Percentiles rank a stretch among this genome's conserved stretches.
Evolutionary conservation across 345 rosid genomes (phyloP).

Genomic region (Dimocarpus longan): DNA sequence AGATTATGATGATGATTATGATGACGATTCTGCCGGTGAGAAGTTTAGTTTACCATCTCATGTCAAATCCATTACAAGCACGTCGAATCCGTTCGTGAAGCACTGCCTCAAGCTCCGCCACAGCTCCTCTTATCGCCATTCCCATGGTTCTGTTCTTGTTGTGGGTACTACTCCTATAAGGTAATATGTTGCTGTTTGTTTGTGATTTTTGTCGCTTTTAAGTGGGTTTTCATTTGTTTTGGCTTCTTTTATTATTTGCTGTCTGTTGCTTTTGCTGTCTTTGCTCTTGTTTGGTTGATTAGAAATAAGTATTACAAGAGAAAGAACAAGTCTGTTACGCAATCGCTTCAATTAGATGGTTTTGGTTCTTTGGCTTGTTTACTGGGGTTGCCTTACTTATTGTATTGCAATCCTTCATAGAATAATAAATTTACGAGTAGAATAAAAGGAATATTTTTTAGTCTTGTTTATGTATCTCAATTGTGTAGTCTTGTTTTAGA

Average conservation of each 20-base stretch:
- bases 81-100: conserved; percentile 82
- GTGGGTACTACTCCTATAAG: conserved; percentile 84
- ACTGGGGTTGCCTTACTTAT: no score
- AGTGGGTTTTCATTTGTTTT: not conserved
- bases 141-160: conserved; percentile 72
- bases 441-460: not conserved
- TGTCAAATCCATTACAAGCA: conserved; percentile 59
- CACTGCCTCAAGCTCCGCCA: conserved; percentile 87
- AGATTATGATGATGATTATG: conserved; percentile 8
- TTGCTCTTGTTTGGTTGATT: no score
- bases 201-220: not conserved
- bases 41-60: conserved; percentile 45
- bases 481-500: not conserved
- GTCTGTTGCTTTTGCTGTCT: not conserved
- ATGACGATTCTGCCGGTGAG: conserved; percentile 12
- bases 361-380: no score
- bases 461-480: not conserved
- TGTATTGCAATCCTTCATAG: not conserved
- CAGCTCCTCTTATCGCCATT: conserved; percentile 82
- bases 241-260: not conserved
- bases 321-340: no score
- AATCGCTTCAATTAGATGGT: no score
- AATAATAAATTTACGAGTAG: not conserved
- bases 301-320: no score
- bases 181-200: conserved; percentile 30